These are phyloP conservation scores for Recurvomyces mirabilis DNA, from an alignment of 495 filamentous ascomycete genomes.

Conservation along the genomic window DNA sequence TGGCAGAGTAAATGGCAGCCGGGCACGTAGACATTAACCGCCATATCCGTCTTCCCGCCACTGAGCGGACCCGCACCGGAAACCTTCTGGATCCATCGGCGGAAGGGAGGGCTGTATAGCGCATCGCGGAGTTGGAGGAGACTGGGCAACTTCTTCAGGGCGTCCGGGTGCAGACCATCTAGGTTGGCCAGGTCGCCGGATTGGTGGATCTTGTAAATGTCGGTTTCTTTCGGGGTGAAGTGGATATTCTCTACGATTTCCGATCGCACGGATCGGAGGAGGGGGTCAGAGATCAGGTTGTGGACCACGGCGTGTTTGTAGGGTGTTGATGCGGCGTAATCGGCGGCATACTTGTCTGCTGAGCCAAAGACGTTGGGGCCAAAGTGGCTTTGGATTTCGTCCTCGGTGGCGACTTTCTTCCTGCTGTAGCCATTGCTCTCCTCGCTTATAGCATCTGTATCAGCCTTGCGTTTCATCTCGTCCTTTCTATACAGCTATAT, in stretches of 20 bases:
- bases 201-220: conserved; percentile 99
- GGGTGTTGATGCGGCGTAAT: conserved; percentile 62
- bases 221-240: conserved; percentile 97
- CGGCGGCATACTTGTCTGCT: conserved; percentile 44
- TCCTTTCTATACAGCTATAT: too few relatives aligned
- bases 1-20: conserved; percentile 93
- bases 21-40: conserved; percentile 95
- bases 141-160: conserved; percentile 70
- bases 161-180: conserved; percentile 76
- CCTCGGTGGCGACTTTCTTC: conserved; percentile 45
- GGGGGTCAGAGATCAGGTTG: conserved; percentile 59
- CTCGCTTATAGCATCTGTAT: conserved; percentile 24
- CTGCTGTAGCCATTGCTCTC: conserved; percentile 35
- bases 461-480: conserved; percentile 47
- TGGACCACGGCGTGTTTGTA: conserved; percentile 90
- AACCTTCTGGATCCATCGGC: conserved; percentile 73
- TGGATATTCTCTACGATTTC: conserved; percentile 82
- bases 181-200: conserved; percentile 96
- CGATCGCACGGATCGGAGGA: conserved; percentile 75
- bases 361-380: conserved; percentile 66
- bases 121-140: conserved; percentile 80
- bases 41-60: conserved; percentile 96
- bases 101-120: conserved; percentile 81
- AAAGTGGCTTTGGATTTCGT: conserved; percentile 38
- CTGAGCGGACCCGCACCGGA: conserved; percentile 78